Base-by-base conservation (phyloP, 1,284 basidiomycete species). In the Fistulina hepatica region DNA sequence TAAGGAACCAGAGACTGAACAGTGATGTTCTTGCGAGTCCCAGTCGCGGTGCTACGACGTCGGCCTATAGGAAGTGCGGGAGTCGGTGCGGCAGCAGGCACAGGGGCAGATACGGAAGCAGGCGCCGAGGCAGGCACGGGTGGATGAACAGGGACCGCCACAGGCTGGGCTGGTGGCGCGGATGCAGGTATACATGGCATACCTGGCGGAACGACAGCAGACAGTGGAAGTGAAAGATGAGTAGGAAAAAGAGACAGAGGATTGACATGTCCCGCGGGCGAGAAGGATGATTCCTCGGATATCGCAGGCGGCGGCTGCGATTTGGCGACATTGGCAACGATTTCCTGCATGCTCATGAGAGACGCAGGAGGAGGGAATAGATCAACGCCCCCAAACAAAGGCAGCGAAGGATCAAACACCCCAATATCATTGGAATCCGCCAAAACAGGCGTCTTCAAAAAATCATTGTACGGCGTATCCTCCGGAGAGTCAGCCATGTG, bases 21-120 rank as follows among this genome's bases (percentile, higher is more conserved):
- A 1, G 57, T 68, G 21, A 76, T 52, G 44, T 73, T 70, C 51
- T 71, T 69, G 41, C 70, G 66, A 21, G 70, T 73, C 17, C 72
- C 73, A 3, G 64, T 74, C 2, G 62, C 63, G 4, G 57, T 58
- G 15, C 58, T 59, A 24, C 53, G 54, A 16, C 44, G 57, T 33
- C 28, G 15, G 28, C 9, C 28, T 13, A 19, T 31, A 16, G 10
- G 28, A 31, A 8, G 28, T 13, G 9, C 28, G 28, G 3, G 15
- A 13, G 10, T 13, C 9, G 10, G 28, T 11, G 28, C 28, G 28
- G 13, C 28, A 19, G 10, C 28, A 13, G 28, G 10, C 10, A 9
- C 19, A 16, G 28, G 15, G n/a, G n/a, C n/a, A n/a, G n/a, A n/a
- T n/a, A n/a, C 15, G 15, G 28, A 11, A 4, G 28, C 9, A 5